phyloP scores from a whole-genome alignment of 345 rosid species.

The Camelina hispida region DNA sequence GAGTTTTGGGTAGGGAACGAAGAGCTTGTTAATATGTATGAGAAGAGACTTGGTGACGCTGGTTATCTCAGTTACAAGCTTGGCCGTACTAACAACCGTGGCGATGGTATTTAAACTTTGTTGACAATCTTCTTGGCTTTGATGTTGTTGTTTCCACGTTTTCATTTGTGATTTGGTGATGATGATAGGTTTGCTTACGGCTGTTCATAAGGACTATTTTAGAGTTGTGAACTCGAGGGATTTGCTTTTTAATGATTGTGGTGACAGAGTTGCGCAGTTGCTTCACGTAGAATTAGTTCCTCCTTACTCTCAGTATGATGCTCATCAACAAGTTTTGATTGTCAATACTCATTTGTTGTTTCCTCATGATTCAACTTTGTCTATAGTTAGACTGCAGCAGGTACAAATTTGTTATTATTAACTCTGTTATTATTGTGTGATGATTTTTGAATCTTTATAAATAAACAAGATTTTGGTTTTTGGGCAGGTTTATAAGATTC shows the following conservation, averaged over 20 bases:
- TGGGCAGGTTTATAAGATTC: constrained; percentile 78
- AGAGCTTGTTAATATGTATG: constrained; percentile 81
- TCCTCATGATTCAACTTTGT: constrained; percentile 85
- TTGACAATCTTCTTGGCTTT: neutral
- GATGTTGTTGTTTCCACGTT: neutral
- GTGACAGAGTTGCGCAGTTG: constrained; percentile 80
- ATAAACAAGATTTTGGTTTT: neutral
- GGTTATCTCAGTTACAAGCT: constrained; percentile 83
- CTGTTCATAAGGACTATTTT: constrained; percentile 76
- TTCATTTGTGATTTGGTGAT: neutral
- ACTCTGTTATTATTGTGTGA: neutral
- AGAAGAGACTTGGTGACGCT: constrained; percentile 84
- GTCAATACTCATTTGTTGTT: constrained; percentile 94
- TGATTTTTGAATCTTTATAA: neutral
- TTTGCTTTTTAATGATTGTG: constrained; percentile 74
- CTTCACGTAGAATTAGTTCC: constrained; percentile 63
- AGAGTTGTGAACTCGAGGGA: constrained; percentile 74
- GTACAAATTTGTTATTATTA: constrained; percentile 29
- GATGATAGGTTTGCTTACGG: constrained; percentile 70
- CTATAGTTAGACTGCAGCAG: constrained; percentile 77
- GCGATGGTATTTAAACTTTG: constrained; percentile 63
- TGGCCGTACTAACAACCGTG: constrained; percentile 91
- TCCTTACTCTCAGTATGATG: constrained; percentile 53
- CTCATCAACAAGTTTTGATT: constrained; percentile 65
- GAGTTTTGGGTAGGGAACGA: constrained; percentile 95